phyloP scores from a whole-genome alignment of 768 basidiomycete species.

The Phanerochaete sordida region DNA sequence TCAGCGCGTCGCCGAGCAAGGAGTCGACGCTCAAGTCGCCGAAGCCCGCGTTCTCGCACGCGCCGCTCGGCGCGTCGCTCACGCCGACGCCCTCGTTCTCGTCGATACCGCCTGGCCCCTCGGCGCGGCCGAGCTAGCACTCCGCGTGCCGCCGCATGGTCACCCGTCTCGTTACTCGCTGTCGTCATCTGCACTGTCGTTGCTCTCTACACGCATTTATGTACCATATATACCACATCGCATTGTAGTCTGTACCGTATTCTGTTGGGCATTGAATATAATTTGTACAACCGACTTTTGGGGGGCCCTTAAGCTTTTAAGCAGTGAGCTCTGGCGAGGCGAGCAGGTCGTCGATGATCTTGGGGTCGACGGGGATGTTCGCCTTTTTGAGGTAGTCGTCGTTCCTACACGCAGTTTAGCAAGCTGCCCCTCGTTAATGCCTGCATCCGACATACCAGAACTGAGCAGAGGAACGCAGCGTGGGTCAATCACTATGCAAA shows the following conservation, averaged over 20 bases:
- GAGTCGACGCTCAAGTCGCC: slow-evolving; percentile 23
- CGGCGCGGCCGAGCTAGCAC: slow-evolving; percentile 1
- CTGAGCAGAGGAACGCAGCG: slow-evolving; percentile 19
- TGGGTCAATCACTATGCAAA: no score
- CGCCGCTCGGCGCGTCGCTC: slow-evolving; percentile 10
- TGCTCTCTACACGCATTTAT: slow-evolving; percentile 7
- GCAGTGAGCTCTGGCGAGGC: background rate
- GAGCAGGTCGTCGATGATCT: slow-evolving; percentile 39
- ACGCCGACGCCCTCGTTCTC: slow-evolving; percentile 4
- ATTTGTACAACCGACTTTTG: background rate
- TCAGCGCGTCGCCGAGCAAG: slow-evolving; percentile 28
- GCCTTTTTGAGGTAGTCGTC: slow-evolving; percentile 44
- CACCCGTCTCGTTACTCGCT: background rate
- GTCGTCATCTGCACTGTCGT: background rate
- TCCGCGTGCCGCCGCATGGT: background rate
- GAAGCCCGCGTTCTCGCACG: slow-evolving; percentile 23
- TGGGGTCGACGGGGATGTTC: slow-evolving; percentile 38
- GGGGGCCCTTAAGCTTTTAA: background rate
- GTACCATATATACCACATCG: background rate
- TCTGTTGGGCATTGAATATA: background rate
- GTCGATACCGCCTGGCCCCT: slow-evolving; percentile 2
- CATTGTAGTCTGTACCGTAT: slow-evolving; percentile 6
- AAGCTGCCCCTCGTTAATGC: background rate
- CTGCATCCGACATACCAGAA: slow-evolving; percentile 42
- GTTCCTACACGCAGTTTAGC: slow-evolving; percentile 35